Evolutionary conservation across 2,329 filamentous ascomycete species (phyloP), one percentile per base, ranked within the genome.

Genomic region (Chrysoporthe austroafricana): DNA sequence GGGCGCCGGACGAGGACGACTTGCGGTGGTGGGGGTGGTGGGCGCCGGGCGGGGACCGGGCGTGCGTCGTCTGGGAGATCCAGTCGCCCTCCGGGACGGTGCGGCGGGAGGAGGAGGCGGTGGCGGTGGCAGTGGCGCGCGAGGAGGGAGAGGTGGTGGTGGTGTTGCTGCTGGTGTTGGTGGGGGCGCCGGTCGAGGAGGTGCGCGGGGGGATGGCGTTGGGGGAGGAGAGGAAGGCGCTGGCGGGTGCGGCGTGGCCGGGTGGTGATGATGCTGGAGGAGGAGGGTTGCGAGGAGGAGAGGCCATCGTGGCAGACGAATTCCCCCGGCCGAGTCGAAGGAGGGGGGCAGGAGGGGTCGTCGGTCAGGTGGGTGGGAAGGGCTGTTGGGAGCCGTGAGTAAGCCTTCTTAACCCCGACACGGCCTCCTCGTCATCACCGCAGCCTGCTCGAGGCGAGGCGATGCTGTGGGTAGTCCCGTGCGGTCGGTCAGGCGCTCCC

Each of bases 171-270:
- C 81, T 58, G 75, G 73, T 69, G 42, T 42, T 73, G 44, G 73
- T 70, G 44, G 77, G 77, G 70, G 84, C 82, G 71, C 84, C 83
- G 66, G 86, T 88, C 1, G 90, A 92, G 66, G 91, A 93, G 58
- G 89, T 93, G 70, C 91, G 86, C 3, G 90, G 89, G 26, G 92
- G 91, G 66, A 94, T 93, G 48, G 85, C 83, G 77, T 87, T 89
- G 64, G 90, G 89, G n/a, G 85, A 86, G 67, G 81, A 80, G 63
- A 83, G 77, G 69, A 77, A 76, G 70, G 75, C 71, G 63, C 50
- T 66, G 39, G 62, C 21, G 43, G 63, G 57, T 7, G 70, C 54
- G 56, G 72, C 64, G 68, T 65, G 72, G 63, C 64, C 73, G 70
- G 70, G 70, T 69, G 69, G 72, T 60, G 36, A 46, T 2, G n/a